Evolutionary conservation across 768 basidiomycete species (phyloP), one percentile per base, ranked within the genome.

Genomic region (Collybiopsis confluens): DNA sequence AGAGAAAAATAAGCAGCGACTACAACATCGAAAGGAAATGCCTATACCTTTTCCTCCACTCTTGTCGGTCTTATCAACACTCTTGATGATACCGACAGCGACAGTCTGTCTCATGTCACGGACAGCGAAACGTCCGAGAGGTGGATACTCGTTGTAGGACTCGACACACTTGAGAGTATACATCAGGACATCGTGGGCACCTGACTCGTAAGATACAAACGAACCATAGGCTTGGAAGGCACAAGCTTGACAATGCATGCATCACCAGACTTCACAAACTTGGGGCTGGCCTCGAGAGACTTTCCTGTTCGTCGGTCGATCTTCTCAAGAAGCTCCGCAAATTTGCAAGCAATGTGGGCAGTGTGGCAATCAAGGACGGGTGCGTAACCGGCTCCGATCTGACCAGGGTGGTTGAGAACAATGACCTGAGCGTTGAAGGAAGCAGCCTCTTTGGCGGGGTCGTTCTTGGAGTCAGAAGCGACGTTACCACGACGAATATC

Each of bases 31-130:
- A 26, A 38, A 16, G 3, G 15, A 23, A 13, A 11, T 35, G 4
- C 23, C 35, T 21, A 36, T 64, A 87, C 86, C 84, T 83, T 96
- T 96, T 64, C 94, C 93, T 65, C 82, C 78, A 67, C 77, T 63
- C 74, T 92, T 94, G 55, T 95, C 93, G 61, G 92, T 82, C 86
- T 95, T 96, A 52, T 97, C 94, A 59, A 97, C 94, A 57, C 85
- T 83, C 81, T 98, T 98, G 84, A 98, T 97, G 79, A 98, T 90
- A 75, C 94, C 94, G 66, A 97, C 94, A 61, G 94, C 94, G 60
- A 99, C 96, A 59, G 96, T 97, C 79, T 98, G 95, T 73, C 95
- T 89, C 95, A 98, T 97, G 82, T 97, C 94, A 87, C 94, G 94
- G 73, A 97, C 94, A 67, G 94, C 94, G 78, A 96, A 96, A 73